A percentile compares a stretch with the other conserved stretches of the same genome.
These are phyloP conservation scores for Eucalyptus rudis DNA, from an alignment of 345 rosid genomes.

Conservation along the genomic window DNA sequence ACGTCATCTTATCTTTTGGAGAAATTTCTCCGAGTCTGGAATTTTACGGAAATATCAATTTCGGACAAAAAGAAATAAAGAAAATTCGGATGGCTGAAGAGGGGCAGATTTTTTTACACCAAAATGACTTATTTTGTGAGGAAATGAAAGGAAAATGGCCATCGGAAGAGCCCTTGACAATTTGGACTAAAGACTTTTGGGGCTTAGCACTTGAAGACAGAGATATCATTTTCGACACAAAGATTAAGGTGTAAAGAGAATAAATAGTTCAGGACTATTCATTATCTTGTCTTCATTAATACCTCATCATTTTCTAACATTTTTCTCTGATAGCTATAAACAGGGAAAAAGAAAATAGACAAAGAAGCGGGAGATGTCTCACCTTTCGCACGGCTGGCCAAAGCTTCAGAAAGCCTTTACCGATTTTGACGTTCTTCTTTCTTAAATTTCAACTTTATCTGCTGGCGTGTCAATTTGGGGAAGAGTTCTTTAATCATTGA, in stretches of 20 bases:
- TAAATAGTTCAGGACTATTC: neutral
- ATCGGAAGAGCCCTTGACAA: too few species aligned
- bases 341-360: neutral
- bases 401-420: slow-evolving; percentile 43
- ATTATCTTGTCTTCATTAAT: neutral
- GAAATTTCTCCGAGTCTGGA: too few species aligned
- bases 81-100: too few species aligned
- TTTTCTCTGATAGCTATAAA: neutral
- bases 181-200: too few species aligned
- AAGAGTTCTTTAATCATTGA: slow-evolving; percentile 65
- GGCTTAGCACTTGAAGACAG: neutral
- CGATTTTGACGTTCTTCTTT: slow-evolving; percentile 68
- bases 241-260: neutral
- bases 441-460: slow-evolving; percentile 61
- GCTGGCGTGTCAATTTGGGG: slow-evolving; percentile 54
- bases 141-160: too few species aligned
- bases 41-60: too few species aligned
- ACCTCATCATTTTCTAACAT: neutral
- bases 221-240: neutral
- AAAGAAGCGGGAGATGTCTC: neutral
- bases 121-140: too few species aligned
- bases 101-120: too few species aligned
- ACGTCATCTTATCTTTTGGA: too few species aligned
- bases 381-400: slow-evolving; percentile 46
- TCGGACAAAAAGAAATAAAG: too few species aligned